A percentile compares a stretch with the other conserved stretches of the same genome.
phyloP scores from a whole-genome alignment of 441 rosid genomes.

The Syzygium malaccense region DNA sequence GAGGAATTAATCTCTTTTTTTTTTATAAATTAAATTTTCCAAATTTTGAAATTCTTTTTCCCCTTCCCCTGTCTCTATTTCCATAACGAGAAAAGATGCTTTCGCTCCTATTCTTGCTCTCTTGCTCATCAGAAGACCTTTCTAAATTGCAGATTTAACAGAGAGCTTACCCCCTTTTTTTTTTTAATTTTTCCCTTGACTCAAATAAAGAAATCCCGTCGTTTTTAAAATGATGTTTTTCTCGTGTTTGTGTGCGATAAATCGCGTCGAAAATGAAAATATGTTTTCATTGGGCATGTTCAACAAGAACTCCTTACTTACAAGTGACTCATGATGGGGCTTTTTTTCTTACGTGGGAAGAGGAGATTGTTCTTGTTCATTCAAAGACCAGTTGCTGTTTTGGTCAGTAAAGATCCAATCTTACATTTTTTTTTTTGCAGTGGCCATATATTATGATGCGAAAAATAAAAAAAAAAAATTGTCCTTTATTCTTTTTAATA shows the following conservation, averaged over 20 bases:
- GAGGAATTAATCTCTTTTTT: accelerated
- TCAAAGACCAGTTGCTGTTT: background rate
- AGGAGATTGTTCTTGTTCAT: background rate
- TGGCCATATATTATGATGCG: background rate
- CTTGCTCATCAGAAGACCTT: background rate
- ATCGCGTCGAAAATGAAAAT: too few relatives aligned
- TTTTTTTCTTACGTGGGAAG: too few relatives aligned
- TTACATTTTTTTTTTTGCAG: background rate
- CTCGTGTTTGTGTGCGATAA: background rate
- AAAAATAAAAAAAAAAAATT: background rate
- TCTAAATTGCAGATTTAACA: background rate
- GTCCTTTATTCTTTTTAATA: background rate
- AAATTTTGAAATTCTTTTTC: background rate
- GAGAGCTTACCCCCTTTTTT: background rate
- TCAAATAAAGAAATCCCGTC: background rate
- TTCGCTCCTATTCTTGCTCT: background rate
- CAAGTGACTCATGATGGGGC: background rate
- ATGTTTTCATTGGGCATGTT: too few relatives aligned
- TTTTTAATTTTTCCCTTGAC: accelerated
- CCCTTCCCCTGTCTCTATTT: background rate
- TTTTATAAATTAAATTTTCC: background rate
- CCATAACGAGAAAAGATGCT: background rate
- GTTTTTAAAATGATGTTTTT: background rate
- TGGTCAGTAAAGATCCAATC: background rate
- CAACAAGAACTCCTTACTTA: background rate